Conservation (phyloP, 768 basidiomycete genomes). For the Russula olivacea region DNA sequence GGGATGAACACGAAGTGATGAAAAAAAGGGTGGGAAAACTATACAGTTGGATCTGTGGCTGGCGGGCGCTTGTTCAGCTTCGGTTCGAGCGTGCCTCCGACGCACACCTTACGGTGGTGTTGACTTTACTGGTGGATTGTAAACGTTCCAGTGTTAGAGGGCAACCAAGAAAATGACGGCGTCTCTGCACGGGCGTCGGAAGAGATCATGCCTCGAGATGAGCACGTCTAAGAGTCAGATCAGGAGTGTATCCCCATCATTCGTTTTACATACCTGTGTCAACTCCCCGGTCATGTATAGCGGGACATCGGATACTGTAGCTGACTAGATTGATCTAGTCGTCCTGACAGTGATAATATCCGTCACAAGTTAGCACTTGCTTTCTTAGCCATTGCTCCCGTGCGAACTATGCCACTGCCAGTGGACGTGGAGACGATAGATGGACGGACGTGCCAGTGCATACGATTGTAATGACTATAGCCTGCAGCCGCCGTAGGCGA, state of each 20-base stretch:
- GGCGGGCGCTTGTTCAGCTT: too few relatives aligned
- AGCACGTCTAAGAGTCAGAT: constrained; percentile 5
- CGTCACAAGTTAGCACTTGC: not conserved
- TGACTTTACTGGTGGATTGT: too few relatives aligned
- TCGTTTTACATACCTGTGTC: not conserved
- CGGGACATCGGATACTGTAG: not conserved
- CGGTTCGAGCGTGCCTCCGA: too few relatives aligned
- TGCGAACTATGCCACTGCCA: not conserved
- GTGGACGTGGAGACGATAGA: not conserved
- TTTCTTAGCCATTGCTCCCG: not conserved
- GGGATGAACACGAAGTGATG: too few relatives aligned
- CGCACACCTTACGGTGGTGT: too few relatives aligned
- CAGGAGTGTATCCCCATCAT: not conserved
- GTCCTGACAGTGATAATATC: not conserved
- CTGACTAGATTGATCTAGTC: not conserved
- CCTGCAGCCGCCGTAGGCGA: too few relatives aligned
- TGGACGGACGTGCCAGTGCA: not conserved
- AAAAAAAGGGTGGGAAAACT: too few relatives aligned
- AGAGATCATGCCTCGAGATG: constrained; percentile 7
- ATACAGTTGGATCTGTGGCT: too few relatives aligned
- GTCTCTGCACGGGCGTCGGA: not conserved
- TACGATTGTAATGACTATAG: too few relatives aligned
- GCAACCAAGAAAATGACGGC: too few relatives aligned
- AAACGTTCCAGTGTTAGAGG: too few relatives aligned
- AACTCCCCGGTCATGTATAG: not conserved